A percentile compares a stretch with the other conserved stretches of the same genome.
Evolutionary conservation across 2,329 filamentous ascomycete genomes (phyloP).

Genomic region (Alternaria sp.): DNA sequence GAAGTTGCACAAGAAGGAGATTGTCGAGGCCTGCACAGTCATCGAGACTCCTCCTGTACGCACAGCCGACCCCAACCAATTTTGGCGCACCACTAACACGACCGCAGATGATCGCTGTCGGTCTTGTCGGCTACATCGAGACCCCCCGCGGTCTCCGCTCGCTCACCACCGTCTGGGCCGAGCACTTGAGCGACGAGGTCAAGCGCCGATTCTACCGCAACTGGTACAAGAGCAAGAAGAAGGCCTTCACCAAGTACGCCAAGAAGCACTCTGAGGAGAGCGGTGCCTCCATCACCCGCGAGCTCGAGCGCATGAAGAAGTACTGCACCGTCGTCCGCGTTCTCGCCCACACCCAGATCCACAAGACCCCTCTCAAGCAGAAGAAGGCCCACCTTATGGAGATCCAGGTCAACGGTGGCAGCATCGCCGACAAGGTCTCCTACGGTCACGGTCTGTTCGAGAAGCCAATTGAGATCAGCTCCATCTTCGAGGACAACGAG

Average conservation of each 20-base stretch:
- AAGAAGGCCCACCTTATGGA: slow-evolving; percentile 99
- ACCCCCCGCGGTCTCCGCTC: slow-evolving; percentile 99
- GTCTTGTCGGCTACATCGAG: slow-evolving; percentile 99
- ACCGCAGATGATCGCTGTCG: slow-evolving; percentile 96
- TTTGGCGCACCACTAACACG: slow-evolving; percentile 27
- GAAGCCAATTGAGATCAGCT: slow-evolving; percentile 94
- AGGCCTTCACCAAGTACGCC: slow-evolving; percentile 99
- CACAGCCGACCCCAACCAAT: slow-evolving; percentile 66
- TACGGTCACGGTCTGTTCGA: slow-evolving; percentile 97
- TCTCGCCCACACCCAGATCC: slow-evolving; percentile 99
- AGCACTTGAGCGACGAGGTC: slow-evolving; percentile 98
- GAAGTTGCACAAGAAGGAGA: slow-evolving; percentile 90
- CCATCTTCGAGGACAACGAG: slow-evolving; percentile 99
- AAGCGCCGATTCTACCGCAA: slow-evolving; percentile 99
- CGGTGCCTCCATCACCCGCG: slow-evolving; percentile 89
- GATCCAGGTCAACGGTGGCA: slow-evolving; percentile 99
- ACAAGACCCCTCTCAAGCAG: slow-evolving; percentile 99
- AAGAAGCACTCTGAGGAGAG: slow-evolving; percentile 98
- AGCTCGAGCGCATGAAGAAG: slow-evolving; percentile 99
- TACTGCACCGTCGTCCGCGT: slow-evolving; percentile 99
- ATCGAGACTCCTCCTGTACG: slow-evolving; percentile 70
- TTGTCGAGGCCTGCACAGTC: slow-evolving; percentile 54
- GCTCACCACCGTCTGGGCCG: slow-evolving; percentile 99
- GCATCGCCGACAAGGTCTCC: slow-evolving; percentile 93
- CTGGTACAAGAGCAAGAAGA: slow-evolving; percentile 99